phyloP scores from a whole-genome alignment of 768 basidiomycete species.

The Auriscalpium vulgare region DNA sequence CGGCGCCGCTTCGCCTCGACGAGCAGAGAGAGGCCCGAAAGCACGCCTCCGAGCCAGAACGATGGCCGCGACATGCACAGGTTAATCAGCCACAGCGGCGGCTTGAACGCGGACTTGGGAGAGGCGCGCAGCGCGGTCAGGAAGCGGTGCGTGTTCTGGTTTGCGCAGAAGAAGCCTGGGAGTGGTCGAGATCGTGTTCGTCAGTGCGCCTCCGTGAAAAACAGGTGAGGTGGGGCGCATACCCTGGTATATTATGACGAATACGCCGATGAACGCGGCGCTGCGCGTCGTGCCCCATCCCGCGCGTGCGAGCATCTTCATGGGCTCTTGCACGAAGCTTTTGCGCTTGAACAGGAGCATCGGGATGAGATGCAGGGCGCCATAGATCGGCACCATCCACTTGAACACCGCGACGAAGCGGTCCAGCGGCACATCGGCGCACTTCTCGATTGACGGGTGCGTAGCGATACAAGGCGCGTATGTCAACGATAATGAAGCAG shows the following conservation, averaged over 20 bases:
- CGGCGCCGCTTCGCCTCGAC: conserved; percentile 85
- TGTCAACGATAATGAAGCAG: conserved; percentile 33
- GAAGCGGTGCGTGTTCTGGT: conserved; percentile 47
- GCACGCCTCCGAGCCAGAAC: conserved; percentile 68
- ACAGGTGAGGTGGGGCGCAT: conserved; percentile 17
- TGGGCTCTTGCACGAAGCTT: conserved; percentile 57
- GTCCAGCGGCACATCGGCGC: conserved; percentile 49
- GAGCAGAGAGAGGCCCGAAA: conserved; percentile 71
- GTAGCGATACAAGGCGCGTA: conserved; percentile 64
- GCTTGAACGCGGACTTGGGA: conserved; percentile 19
- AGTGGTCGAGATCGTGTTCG: background rate
- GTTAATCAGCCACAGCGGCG: conserved; percentile 43
- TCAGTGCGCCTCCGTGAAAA: background rate
- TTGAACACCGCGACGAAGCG: conserved; percentile 76
- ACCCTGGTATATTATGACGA: conserved; percentile 81
- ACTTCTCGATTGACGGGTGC: conserved; percentile 67
- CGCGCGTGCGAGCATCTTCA: conserved; percentile 55
- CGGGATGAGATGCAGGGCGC: conserved; percentile 85
- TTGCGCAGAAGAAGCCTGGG: conserved; percentile 57
- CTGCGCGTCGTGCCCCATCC: conserved; percentile 71
- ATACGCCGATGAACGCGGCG: conserved; percentile 79
- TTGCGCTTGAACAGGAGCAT: conserved; percentile 74
- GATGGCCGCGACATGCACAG: conserved; percentile 59
- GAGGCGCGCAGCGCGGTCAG: conserved; percentile 34
- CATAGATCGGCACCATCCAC: conserved; percentile 81